Evolutionary conservation across 73 alveolate genomes (phyloP).

Genomic region (Paraurostyla sp.): DNA sequence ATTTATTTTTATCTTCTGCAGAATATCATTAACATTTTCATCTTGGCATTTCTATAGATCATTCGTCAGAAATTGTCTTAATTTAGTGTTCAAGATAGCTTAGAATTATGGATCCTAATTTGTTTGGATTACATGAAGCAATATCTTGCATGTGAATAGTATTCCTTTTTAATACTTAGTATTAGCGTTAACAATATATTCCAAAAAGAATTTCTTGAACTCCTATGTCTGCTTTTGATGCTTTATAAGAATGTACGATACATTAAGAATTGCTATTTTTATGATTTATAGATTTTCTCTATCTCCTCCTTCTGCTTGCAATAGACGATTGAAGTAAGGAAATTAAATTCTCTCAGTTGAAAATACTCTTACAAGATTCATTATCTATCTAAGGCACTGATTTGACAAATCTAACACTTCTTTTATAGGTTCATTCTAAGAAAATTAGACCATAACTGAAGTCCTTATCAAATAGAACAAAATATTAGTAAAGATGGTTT

Average conservation of each 20-base stretch:
- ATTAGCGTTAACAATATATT: background rate
- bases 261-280: conserved; percentile 58
- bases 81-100: background rate
- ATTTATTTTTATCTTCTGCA: background rate
- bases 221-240: conserved; percentile 26
- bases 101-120: background rate
- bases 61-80: background rate
- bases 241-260: conserved; percentile 54
- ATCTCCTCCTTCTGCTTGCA: conserved; percentile 39
- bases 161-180: conserved; percentile 38
- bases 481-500: conserved; percentile 28
- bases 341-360: conserved; percentile 35
- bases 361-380: conserved; percentile 36
- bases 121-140: background rate
- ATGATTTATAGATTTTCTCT: conserved; percentile 15
- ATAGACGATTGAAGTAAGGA: conserved; percentile 66
- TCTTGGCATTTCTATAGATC: conserved; percentile 45
- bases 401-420: conserved; percentile 49
- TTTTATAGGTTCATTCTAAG: conserved; percentile 9
- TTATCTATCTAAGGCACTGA: conserved; percentile 39
- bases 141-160: conserved; percentile 30
- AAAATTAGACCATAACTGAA: conserved; percentile 54
- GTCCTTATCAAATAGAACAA: conserved; percentile 58
- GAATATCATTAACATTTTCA: background rate
- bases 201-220: conserved; percentile 58